These are phyloP conservation scores for Podosphaera aphanis DNA, from an alignment of 2,329 filamentous ascomycete genomes.

Conservation along the genomic window DNA sequence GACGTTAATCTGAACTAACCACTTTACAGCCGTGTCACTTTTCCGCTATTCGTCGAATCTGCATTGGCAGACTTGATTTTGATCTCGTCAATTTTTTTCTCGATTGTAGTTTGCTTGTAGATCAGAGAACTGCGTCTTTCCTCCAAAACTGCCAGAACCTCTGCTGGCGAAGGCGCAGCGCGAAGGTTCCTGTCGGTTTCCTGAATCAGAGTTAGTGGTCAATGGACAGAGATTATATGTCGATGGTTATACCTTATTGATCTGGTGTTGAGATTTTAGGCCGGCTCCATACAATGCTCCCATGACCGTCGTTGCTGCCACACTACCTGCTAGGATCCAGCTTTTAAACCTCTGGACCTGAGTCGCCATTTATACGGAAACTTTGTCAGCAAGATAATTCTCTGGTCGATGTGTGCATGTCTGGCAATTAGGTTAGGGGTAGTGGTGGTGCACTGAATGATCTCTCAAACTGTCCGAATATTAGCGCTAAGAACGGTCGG, in stretches of 20 bases:
- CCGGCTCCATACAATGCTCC: neutral
- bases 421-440: too few relatives aligned
- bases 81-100: neutral
- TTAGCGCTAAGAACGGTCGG: too few relatives aligned
- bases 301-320: neutral
- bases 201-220: neutral
- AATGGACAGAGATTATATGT: neutral
- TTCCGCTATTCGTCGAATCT: too few relatives aligned
- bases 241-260: neutral
- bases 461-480: too few relatives aligned
- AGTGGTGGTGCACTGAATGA: too few relatives aligned
- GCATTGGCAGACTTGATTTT: neutral
- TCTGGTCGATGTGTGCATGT: too few relatives aligned
- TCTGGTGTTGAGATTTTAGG: neutral
- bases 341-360: conserved; percentile 3
- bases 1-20: too few relatives aligned
- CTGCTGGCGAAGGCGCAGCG: neutral
- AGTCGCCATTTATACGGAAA: neutral
- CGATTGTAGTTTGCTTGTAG: neutral
- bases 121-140: neutral
- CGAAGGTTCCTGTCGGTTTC: neutral
- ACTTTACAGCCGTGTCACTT: too few relatives aligned
- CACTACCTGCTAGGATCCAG: neutral
- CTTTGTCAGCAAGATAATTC: neutral
- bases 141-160: neutral